Evolutionary conservation across 371 early-diverging fungal genomes (phyloP).

Genomic region (Syncephalastrum racemosum): DNA sequence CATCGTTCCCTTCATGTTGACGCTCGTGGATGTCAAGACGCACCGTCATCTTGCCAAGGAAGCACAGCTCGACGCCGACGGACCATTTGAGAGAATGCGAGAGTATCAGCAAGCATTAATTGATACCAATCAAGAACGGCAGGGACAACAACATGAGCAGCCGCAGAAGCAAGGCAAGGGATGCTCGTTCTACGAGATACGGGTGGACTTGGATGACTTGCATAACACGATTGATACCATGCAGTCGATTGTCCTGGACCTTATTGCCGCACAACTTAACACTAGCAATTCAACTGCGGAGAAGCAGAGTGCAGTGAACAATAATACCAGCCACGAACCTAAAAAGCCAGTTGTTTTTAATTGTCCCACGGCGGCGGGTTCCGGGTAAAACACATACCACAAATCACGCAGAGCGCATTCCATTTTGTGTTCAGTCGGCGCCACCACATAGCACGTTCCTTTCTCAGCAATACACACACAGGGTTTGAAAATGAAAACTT

Average conservation of each 20-base stretch:
- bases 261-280: slow-evolving; percentile 21
- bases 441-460: neutral
- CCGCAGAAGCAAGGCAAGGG: neutral
- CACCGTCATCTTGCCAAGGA: slow-evolving; percentile 11
- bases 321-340: too few relatives aligned
- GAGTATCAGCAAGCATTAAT: slow-evolving; percentile 18
- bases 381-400: too few relatives aligned
- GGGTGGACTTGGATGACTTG: slow-evolving; percentile 21
- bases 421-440: slow-evolving; percentile 1
- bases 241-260: slow-evolving; percentile 21
- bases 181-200: slow-evolving; percentile 17
- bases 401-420: neutral
- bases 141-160: neutral
- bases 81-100: slow-evolving; percentile 12
- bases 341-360: too few relatives aligned
- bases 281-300: neutral
- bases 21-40: slow-evolving; percentile 8
- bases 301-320: neutral
- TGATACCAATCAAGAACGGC: slow-evolving; percentile 4
- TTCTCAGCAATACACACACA: too few relatives aligned
- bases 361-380: too few relatives aligned
- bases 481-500: too few relatives aligned
- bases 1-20: slow-evolving; percentile 25
- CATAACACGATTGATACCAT: slow-evolving; percentile 23
- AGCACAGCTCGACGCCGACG: slow-evolving; percentile 1